Evolutionary conservation across 177 flowering plant genomes (phyloP).

Genomic region (Vitis hybrid): DNA sequence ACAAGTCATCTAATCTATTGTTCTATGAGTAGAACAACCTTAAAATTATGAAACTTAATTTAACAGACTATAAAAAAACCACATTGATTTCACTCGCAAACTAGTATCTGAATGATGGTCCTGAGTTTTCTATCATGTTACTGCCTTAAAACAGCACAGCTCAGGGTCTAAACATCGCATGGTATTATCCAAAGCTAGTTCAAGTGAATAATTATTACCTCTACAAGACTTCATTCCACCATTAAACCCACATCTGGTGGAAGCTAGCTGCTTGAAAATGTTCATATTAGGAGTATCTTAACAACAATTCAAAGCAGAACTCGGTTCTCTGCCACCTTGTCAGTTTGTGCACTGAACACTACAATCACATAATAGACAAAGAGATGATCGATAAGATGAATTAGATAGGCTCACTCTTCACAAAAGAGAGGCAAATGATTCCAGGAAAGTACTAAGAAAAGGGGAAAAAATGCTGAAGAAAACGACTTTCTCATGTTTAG

Average conservation of each 20-base stretch:
- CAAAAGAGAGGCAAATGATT: too few species aligned
- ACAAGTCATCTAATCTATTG: too few species aligned
- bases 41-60: too few species aligned
- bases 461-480: too few species aligned
- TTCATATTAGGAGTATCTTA: constrained; percentile 16
- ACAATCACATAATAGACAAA: too few species aligned
- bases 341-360: neutral
- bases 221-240: constrained; percentile 1
- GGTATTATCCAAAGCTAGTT: neutral
- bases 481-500: too few species aligned
- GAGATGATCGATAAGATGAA: too few species aligned
- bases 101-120: neutral
- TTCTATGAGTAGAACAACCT: too few species aligned
- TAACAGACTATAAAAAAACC: too few species aligned
- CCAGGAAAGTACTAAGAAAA: too few species aligned
- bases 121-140: neutral
- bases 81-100: neutral
- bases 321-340: neutral
- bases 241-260: neutral
- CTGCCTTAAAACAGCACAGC: neutral
- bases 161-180: neutral
- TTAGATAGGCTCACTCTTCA: too few species aligned
- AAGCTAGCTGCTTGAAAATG: constrained; percentile 15
- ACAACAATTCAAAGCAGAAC: neutral
- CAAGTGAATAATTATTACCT: constrained; percentile 9